phyloP scores from a whole-genome alignment of 2,329 filamentous ascomycete species.

The Diplodia sapinea region DNA sequence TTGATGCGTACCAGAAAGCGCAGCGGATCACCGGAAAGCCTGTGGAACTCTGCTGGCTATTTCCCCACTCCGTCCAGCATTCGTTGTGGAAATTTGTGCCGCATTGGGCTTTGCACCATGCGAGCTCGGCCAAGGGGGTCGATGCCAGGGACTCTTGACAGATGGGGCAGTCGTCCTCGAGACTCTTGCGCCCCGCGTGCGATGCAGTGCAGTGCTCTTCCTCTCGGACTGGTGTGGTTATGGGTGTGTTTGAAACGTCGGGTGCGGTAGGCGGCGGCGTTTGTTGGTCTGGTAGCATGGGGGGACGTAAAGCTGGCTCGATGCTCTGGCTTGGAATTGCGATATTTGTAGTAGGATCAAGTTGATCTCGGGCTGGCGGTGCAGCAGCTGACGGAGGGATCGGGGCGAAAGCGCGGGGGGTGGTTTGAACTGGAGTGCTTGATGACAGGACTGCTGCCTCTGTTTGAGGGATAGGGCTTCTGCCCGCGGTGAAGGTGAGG shows the following conservation, averaged over 20 bases:
- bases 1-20: conserved; percentile 5
- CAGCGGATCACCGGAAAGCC: background rate
- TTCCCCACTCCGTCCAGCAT: conserved; percentile 62
- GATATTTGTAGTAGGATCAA: background rate
- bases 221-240: background rate
- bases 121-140: background rate
- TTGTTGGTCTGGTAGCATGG: background rate
- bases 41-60: no score
- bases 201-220: background rate
- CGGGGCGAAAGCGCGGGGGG: background rate
- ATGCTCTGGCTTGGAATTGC: background rate
- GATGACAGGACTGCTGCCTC: background rate
- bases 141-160: conserved; percentile 62
- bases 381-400: background rate
- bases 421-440: background rate
- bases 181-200: conserved; percentile 7
- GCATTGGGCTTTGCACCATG: conserved; percentile 66
- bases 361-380: background rate
- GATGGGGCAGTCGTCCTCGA: conserved; percentile 63
- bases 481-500: background rate
- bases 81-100: conserved; percentile 67
- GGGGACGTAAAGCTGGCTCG: background rate
- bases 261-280: background rate
- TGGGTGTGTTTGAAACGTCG: background rate
- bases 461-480: background rate